Evolutionary conservation across 2,329 filamentous ascomycete genomes (phyloP).

Genomic region (Aspergillus brunneoviolaceus): DNA sequence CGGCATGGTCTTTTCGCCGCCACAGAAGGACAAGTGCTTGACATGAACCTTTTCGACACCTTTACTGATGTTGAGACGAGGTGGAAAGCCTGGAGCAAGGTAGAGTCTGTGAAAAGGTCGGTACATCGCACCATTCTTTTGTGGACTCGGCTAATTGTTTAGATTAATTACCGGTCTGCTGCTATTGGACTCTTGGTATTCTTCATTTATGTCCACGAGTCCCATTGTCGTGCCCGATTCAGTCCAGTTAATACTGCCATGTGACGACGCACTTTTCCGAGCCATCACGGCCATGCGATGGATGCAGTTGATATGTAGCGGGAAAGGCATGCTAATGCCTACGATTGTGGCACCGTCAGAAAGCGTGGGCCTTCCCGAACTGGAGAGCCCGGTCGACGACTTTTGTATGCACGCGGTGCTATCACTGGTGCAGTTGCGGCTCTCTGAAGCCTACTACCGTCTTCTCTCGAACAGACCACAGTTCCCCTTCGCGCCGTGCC

Average conservation of each 20-base stretch:
- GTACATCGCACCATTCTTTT: conserved; percentile 15
- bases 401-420: conserved; percentile 40
- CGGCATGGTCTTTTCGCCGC: conserved; percentile 52
- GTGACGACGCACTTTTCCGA: conserved; percentile 47
- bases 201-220: conserved; percentile 48
- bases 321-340: conserved; percentile 35
- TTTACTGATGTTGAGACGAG: conserved; percentile 46
- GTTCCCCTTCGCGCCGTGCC: conserved; percentile 44
- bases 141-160: neutral
- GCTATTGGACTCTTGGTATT: conserved; percentile 50
- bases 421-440: conserved; percentile 42
- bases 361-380: conserved; percentile 33
- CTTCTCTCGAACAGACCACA: conserved; percentile 40
- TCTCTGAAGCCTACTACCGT: conserved; percentile 46
- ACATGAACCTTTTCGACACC: conserved; percentile 43
- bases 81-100: conserved; percentile 55
- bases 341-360: conserved; percentile 38
- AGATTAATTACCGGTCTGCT: conserved; percentile 49
- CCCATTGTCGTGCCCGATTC: conserved; percentile 49
- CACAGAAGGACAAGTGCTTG: conserved; percentile 45
- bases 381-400: conserved; percentile 35
- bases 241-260: conserved; percentile 48
- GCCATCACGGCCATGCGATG: conserved; percentile 40
- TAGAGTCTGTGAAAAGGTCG: conserved; percentile 53
- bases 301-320: conserved; percentile 38